These are phyloP conservation scores for Ramichloridium luteum DNA, from an alignment of 2,329 filamentous ascomycete species.

Conservation along the genomic window DNA sequence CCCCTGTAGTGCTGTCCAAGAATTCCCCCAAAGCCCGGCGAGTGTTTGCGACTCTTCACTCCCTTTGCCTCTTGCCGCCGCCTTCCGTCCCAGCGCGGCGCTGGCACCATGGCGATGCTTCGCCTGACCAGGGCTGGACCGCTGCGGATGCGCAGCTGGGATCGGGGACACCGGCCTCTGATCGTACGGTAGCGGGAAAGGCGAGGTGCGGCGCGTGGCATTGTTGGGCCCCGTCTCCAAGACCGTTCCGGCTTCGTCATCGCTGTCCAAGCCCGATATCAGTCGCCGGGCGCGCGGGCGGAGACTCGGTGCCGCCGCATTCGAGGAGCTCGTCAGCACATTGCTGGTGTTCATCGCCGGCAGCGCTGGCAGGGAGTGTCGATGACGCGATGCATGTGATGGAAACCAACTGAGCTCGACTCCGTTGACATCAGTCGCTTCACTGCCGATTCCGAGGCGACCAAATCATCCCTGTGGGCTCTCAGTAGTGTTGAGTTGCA, in stretches of 20 bases:
- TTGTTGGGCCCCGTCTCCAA: constrained; percentile 25
- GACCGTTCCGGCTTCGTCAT: constrained; percentile 15
- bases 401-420: too few relatives aligned
- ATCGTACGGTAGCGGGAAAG: constrained; percentile 26
- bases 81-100: too few relatives aligned
- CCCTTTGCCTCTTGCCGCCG: not conserved
- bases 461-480: too few relatives aligned
- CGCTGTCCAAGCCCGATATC: constrained; percentile 36
- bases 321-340: constrained; percentile 21
- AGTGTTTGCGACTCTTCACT: constrained; percentile 16
- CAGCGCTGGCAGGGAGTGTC: constrained; percentile 3
- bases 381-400: constrained; percentile 5
- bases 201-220: constrained; percentile 23
- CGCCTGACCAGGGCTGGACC: constrained; percentile 2
- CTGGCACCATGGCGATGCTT: too few relatives aligned
- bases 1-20: constrained; percentile 37
- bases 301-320: constrained; percentile 31
- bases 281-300: constrained; percentile 35
- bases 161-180: constrained; percentile 32
- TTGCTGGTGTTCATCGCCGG: constrained; percentile 22
- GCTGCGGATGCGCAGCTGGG: constrained; percentile 24
- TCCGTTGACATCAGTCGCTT: too few relatives aligned
- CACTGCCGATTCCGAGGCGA: too few relatives aligned
- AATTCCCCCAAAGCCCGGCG: constrained; percentile 35
- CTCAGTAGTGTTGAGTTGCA: too few relatives aligned